Base-by-base conservation (phyloP, 1,139 yeast genomes). In the Hemisphaericaspora lyxosophila region DNA sequence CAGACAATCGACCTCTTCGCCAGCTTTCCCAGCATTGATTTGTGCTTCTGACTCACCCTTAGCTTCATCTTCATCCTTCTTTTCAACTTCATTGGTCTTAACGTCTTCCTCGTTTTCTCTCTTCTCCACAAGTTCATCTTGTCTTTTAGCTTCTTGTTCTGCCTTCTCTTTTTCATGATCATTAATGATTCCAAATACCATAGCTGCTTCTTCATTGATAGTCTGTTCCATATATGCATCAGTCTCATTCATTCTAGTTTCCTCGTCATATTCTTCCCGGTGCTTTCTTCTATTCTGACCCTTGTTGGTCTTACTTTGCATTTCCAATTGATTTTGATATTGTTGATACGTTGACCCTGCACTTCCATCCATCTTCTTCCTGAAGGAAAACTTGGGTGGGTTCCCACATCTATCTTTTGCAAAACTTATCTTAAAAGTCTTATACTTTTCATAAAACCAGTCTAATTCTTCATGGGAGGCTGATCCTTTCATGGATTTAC, bases 391-490 rank as follows among this genome's bases (percentile, higher is more conserved):
- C 41, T 68, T 70, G 13, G 75, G 73, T 4, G 72, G 73, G 43
- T 69, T 69, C 2, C 74, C 77, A 53, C 77, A 71, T 43, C 77
- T 54, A 46, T 71, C 77, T 51, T 71, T 71, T 13, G 71, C 77
- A 50, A 67, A 71, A 42, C 70, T 68, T 38, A 71, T 64, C 50
- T 70, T 71, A 50, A 64, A 70, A 6, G 52, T 40, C 42, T 59
- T 56, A 49, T 71, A 71, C 44, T 58, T 67, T 5, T 61, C 56
- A 41, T 70, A 70, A 44, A 77, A 69, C 29, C 51, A 52, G 17
- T 60, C 64, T 43, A 55, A 53, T 22, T 54, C 54, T 7, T 49
- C 49, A 5, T 56, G 49, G 11, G 45, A 41, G 32, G 48, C 54
- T 23, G 60, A 47, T 29, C 47, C 51, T 7, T 32, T 27, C 9